These are phyloP conservation scores for Haplosporangium sp. DNA, from an alignment of 371 early-diverging fungal genomes.

Conservation along the genomic window DNA sequence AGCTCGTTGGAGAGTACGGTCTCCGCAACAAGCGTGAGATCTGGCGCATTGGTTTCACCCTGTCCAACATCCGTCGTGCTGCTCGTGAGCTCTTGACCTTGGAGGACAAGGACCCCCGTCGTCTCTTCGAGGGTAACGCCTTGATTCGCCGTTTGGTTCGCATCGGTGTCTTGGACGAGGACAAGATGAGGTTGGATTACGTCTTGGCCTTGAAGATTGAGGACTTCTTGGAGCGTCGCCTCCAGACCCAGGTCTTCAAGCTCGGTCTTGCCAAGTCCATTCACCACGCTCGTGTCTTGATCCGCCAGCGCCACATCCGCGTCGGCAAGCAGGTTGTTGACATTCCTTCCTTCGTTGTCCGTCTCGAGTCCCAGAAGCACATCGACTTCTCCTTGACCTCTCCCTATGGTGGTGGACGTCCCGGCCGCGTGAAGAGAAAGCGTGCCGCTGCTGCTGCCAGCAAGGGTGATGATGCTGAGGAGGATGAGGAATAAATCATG, in stretches of 20 bases:
- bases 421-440: slow-evolving; percentile 98
- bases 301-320: slow-evolving; percentile 98
- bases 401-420: slow-evolving; percentile 98
- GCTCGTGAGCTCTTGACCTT: slow-evolving; percentile 99
- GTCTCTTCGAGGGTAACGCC: slow-evolving; percentile 99
- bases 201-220: slow-evolving; percentile 98
- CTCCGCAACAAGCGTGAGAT: slow-evolving; percentile 99
- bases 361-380: slow-evolving; percentile 94
- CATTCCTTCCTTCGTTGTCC: slow-evolving; percentile 96
- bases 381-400: slow-evolving; percentile 99
- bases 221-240: slow-evolving; percentile 99
- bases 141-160: slow-evolving; percentile 98
- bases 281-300: slow-evolving; percentile 99
- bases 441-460: slow-evolving; percentile 73
- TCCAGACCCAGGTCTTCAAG: slow-evolving; percentile 99
- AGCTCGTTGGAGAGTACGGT: slow-evolving; percentile 99
- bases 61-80: slow-evolving; percentile 99
- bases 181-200: slow-evolving; percentile 99
- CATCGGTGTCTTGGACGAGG: slow-evolving; percentile 97
- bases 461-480: slow-evolving; percentile 76
- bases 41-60: slow-evolving; percentile 97
- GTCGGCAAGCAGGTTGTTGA: slow-evolving; percentile 99
- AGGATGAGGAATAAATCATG: slow-evolving; percentile 66
- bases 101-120: slow-evolving; percentile 96
- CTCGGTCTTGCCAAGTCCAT: slow-evolving; percentile 99